These are phyloP conservation scores for Jatropha multifida DNA, from an alignment of 441 rosid species.

Conservation along the genomic window DNA sequence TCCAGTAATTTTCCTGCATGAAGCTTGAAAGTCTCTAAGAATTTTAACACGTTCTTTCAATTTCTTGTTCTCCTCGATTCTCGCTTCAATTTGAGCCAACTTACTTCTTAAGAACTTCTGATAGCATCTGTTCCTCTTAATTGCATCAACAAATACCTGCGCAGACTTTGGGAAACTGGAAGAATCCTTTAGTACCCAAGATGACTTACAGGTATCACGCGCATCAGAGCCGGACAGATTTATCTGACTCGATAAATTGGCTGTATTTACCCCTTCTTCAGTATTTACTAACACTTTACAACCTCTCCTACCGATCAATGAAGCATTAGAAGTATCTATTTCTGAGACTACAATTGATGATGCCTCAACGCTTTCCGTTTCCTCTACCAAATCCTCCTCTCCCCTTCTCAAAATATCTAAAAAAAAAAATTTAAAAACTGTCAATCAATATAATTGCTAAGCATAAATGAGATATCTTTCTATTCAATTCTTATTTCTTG, in stretches of 20 bases:
- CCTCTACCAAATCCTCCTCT: background rate
- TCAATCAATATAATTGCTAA: background rate
- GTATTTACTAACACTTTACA: slow-evolving; percentile 44
- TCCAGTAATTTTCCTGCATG: slow-evolving; percentile 66
- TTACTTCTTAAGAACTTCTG: slow-evolving; percentile 72
- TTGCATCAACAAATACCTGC: slow-evolving; percentile 59
- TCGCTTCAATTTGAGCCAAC: slow-evolving; percentile 67
- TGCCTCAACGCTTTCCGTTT: background rate
- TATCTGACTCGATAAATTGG: slow-evolving; percentile 28
- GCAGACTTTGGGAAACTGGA: slow-evolving; percentile 73
- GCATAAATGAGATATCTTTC: too few relatives aligned
- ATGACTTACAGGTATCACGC: slow-evolving; percentile 29
- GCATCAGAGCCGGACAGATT: slow-evolving; percentile 24
- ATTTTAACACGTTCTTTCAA: slow-evolving; percentile 65
- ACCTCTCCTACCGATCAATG: slow-evolving; percentile 29
- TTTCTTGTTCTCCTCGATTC: slow-evolving; percentile 82
- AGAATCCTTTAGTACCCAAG: slow-evolving; percentile 22
- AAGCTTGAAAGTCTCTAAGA: slow-evolving; percentile 67
- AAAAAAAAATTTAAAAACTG: background rate
- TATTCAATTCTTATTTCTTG: background rate
- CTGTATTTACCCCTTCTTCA: slow-evolving; percentile 28
- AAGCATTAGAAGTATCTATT: slow-evolving; percentile 35
- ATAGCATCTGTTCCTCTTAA: slow-evolving; percentile 73
- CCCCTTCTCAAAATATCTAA: slow-evolving; percentile 2
- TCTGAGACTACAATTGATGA: background rate